Conservation (phyloP, 176 grass and related monocot genomes). For the Luzula sylvatica region DNA sequence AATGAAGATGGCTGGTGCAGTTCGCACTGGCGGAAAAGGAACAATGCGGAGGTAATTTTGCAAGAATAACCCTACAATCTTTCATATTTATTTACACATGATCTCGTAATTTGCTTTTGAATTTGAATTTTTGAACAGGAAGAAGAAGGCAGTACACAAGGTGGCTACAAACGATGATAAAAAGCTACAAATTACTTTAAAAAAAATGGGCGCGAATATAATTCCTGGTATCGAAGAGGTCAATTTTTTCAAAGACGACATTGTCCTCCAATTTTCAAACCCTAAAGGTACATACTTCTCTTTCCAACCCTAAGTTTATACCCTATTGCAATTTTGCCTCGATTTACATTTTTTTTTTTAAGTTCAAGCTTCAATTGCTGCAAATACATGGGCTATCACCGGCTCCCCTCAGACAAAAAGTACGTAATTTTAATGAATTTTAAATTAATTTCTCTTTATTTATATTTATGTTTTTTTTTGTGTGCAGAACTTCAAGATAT, state of each 20-base stretch:
- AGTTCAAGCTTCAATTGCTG: constrained; percentile 80
- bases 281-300: constrained; percentile 38
- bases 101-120: background rate
- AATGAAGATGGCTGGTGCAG: constrained; percentile 60
- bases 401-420: constrained; percentile 68
- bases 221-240: constrained; percentile 79
- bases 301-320: background rate
- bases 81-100: background rate
- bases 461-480: background rate
- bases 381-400: constrained; percentile 73
- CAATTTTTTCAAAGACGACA: constrained; percentile 73
- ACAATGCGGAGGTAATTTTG: constrained; percentile 45
- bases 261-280: constrained; percentile 61
- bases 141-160: constrained; percentile 91
- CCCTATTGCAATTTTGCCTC: constrained; percentile 1
- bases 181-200: constrained; percentile 69
- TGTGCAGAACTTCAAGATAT: constrained; percentile 62
- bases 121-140: constrained; percentile 27
- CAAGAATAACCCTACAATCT: background rate
- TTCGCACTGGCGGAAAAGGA: constrained; percentile 68
- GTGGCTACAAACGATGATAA: constrained; percentile 71
- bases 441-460: background rate
- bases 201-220: constrained; percentile 57
- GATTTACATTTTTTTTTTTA: constrained; percentile 7
- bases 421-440: constrained; percentile 19